phyloP scores from a whole-genome alignment of 352 stramenopile species.

The Phytopythium vexans region DNA sequence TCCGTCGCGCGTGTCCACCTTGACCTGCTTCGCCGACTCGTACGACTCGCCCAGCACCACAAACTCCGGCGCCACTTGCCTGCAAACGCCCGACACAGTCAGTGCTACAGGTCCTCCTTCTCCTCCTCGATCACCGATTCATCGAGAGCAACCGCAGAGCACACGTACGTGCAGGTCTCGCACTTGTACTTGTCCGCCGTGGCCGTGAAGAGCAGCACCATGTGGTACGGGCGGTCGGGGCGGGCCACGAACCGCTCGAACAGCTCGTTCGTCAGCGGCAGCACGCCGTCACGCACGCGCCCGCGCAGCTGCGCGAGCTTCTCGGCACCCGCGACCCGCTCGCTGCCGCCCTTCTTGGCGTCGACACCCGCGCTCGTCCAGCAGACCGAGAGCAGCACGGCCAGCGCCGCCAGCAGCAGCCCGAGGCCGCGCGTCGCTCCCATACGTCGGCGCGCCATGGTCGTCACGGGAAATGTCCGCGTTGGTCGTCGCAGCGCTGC shows the following conservation, averaged over 20 bases:
- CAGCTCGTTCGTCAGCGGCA: constrained; percentile 51
- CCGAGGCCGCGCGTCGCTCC: constrained; percentile 15
- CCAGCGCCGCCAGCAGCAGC: constrained; percentile 21
- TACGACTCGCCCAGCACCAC: constrained; percentile 62
- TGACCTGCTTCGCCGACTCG: constrained; percentile 53
- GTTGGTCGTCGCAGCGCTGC: no score
- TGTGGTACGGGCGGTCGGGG: constrained; percentile 75
- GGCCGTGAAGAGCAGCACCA: constrained; percentile 79
- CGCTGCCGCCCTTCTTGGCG: constrained; percentile 40
- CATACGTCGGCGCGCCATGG: constrained; percentile 14
- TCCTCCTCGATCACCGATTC: background rate
- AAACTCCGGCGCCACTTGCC: constrained; percentile 70
- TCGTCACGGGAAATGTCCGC: background rate
- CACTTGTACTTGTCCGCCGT: constrained; percentile 71
- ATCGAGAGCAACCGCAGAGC: background rate
- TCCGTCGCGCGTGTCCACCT: constrained; percentile 71
- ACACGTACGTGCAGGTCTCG: constrained; percentile 64
- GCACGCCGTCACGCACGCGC: constrained; percentile 50
- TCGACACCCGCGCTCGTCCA: constrained; percentile 16
- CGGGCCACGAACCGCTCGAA: constrained; percentile 59
- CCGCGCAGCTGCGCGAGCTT: constrained; percentile 61
- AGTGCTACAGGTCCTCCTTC: no score
- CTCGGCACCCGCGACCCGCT: constrained; percentile 38
- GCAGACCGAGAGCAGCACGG: constrained; percentile 34
- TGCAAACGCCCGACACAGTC: constrained; percentile 8